A percentile compares a stretch with the other conserved stretches of the same genome.
These are phyloP conservation scores for Acanthochlamys bracteata DNA, from an alignment of 106 monocot species.

Conservation along the genomic window DNA sequence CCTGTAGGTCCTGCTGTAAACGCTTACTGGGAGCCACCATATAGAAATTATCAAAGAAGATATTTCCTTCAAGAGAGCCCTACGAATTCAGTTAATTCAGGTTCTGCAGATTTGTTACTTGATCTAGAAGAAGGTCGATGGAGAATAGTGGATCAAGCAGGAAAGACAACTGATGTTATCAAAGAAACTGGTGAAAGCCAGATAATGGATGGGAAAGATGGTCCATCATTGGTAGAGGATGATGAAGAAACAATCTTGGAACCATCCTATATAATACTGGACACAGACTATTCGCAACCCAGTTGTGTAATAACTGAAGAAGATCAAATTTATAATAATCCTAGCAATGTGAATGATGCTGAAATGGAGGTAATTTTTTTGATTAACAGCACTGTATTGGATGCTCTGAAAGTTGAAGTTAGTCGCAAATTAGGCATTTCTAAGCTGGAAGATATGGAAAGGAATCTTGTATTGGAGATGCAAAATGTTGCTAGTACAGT, in stretches of 20 bases:
- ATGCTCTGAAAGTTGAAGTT: slow-evolving; percentile 64
- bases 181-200: slow-evolving; percentile 12
- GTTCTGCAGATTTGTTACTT: slow-evolving; percentile 67
- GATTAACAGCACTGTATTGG: slow-evolving; percentile 40
- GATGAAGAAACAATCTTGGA: slow-evolving; percentile 35
- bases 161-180: slow-evolving; percentile 12
- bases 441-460: slow-evolving; percentile 31
- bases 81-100: slow-evolving; percentile 27
- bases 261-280: slow-evolving; percentile 51
- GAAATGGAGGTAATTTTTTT: slow-evolving; percentile 22
- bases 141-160: slow-evolving; percentile 63
- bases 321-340: slow-evolving; percentile 2
- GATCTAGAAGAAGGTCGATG: slow-evolving; percentile 80
- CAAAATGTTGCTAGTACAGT: slow-evolving; percentile 44
- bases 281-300: slow-evolving; percentile 11
- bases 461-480: slow-evolving; percentile 38
- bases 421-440: slow-evolving; percentile 48
- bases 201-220: slow-evolving; percentile 8
- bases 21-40: slow-evolving; percentile 39
- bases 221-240: neutral
- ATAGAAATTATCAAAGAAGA: slow-evolving; percentile 28
- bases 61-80: slow-evolving; percentile 23
- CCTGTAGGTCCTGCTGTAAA: slow-evolving; percentile 23
- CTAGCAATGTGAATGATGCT: slow-evolving; percentile 12
- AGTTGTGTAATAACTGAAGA: slow-evolving; percentile 12